phyloP scores from a whole-genome alignment of 2,329 filamentous ascomycete genomes.

The Trichoderma guizhouense region DNA sequence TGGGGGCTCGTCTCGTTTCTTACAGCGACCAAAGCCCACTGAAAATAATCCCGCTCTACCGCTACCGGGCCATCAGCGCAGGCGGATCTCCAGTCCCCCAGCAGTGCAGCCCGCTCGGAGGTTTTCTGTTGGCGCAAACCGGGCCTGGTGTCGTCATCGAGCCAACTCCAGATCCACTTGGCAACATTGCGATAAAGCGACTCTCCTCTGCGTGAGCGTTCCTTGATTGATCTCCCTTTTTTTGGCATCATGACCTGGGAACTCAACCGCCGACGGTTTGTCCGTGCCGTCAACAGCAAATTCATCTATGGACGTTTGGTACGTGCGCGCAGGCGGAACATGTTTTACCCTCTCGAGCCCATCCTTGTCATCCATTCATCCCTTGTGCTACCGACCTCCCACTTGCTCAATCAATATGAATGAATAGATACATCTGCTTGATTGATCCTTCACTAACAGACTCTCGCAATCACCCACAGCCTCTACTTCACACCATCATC shows the following conservation, averaged over 20 bases:
- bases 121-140: slow-evolving; percentile 3
- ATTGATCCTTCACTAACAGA: slow-evolving; percentile 17
- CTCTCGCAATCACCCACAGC: slow-evolving; percentile 50
- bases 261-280: slow-evolving; percentile 56
- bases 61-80: background rate
- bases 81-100: background rate
- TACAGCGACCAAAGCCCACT: background rate
- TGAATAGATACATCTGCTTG: slow-evolving; percentile 13
- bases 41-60: background rate
- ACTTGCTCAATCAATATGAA: background rate
- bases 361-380: background rate
- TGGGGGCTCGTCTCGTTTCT: background rate
- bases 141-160: slow-evolving; percentile 12
- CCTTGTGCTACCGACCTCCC: slow-evolving; percentile 6
- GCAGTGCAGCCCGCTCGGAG: background rate
- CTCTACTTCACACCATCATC: slow-evolving; percentile 78
- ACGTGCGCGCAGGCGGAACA: slow-evolving; percentile 37
- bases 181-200: slow-evolving; percentile 2
- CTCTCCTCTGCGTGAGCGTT: background rate
- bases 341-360: background rate
- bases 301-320: slow-evolving; percentile 73
- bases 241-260: slow-evolving; percentile 52
- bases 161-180: slow-evolving; percentile 3
- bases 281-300: slow-evolving; percentile 60
- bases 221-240: background rate